Conservation (phyloP, 148 eudicot genomes). For the Agrostemma githago region DNA sequence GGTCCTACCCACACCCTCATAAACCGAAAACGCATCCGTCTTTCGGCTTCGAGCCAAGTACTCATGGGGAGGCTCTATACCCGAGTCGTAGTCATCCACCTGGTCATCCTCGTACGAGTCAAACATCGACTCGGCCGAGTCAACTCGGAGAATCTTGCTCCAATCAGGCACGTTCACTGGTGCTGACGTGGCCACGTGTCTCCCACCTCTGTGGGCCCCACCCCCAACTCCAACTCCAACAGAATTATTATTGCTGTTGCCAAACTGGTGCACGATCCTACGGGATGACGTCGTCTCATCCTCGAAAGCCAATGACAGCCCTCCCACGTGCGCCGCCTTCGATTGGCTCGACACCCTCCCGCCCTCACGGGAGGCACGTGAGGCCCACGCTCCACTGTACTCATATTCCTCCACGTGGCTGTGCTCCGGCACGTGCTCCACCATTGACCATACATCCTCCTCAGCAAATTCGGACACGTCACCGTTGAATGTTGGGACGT, state of each 20-base stretch:
- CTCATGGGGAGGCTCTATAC: conserved; percentile 79
- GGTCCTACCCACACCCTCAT: conserved; percentile 91
- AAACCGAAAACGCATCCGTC: conserved; percentile 59
- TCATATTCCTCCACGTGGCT: conserved; percentile 1
- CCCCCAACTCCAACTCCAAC: conserved; percentile 28
- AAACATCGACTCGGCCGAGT: conserved; percentile 67
- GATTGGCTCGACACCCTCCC: conserved; percentile 13
- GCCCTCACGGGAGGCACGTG: conserved; percentile 37
- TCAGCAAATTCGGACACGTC: conserved; percentile 50
- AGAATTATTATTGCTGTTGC: conserved; percentile 3
- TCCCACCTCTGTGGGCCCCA: conserved; percentile 35
- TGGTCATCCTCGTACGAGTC: conserved; percentile 62
- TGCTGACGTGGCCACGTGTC: conserved; percentile 73
- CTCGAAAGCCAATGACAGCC: conserved; percentile 73
- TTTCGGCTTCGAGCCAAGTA: conserved; percentile 67
- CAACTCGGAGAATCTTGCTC: conserved; percentile 68
- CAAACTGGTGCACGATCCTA: conserved; percentile 64
- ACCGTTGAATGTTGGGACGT: background rate
- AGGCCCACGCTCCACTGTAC: conserved; percentile 32
- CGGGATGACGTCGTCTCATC: conserved; percentile 44
- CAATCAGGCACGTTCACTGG: conserved; percentile 92
- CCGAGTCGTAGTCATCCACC: conserved; percentile 27
- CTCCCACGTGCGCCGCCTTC: conserved; percentile 39
- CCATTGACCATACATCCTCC: conserved; percentile 73
- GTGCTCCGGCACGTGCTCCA: conserved; percentile 32